Percentiles rank a stretch among this genome's conserved stretches.
Evolutionary conservation across 345 rosid genomes (phyloP).

Genomic region (Hypericum perforatum): DNA sequence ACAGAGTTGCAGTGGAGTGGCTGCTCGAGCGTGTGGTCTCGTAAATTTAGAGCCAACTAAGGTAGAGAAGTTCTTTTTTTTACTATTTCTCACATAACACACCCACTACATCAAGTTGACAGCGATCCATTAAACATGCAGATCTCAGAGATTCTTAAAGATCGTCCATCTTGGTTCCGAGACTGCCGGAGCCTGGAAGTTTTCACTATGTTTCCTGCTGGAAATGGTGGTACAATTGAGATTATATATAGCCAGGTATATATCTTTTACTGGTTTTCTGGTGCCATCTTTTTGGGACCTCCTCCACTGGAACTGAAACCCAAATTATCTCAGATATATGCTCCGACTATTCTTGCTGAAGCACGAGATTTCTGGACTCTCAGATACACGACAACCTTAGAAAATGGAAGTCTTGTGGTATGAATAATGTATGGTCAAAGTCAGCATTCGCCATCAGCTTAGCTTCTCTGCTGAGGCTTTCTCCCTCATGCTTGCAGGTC

Average conservation of each 20-base stretch:
- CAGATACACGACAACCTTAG: slow-evolving; percentile 83
- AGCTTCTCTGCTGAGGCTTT: no score
- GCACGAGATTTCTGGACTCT: slow-evolving; percentile 99
- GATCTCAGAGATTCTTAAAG: slow-evolving; percentile 98
- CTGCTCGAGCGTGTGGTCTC: slow-evolving; percentile 99
- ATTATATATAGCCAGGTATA: slow-evolving; percentile 84
- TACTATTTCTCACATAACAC: no score
- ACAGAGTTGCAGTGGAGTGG: slow-evolving; percentile 98
- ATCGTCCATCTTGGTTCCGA: slow-evolving; percentile 96
- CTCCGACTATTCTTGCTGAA: slow-evolving; percentile 96
- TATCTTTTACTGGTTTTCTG: slow-evolving; percentile 5
- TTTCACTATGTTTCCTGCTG: slow-evolving; percentile 90
- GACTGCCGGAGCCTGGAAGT: slow-evolving; percentile 99
- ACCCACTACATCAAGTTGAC: no score
- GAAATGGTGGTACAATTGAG: slow-evolving; percentile 92
- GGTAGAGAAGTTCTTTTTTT: slow-evolving; percentile 21
- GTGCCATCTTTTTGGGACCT: slow-evolving; percentile 5
- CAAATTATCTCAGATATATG: slow-evolving; percentile 52
- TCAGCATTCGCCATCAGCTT: no score
- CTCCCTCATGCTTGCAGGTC: slow-evolving; percentile 32
- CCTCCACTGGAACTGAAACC: neutral
- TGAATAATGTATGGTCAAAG: slow-evolving; percentile 9
- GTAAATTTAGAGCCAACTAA: slow-evolving; percentile 93
- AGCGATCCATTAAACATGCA: slow-evolving; percentile 12
- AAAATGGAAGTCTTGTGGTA: slow-evolving; percentile 99